These are phyloP conservation scores for Plasmodium knowlesi DNA, from an alignment of 169 alveolate species.

Conservation along the genomic window DNA sequence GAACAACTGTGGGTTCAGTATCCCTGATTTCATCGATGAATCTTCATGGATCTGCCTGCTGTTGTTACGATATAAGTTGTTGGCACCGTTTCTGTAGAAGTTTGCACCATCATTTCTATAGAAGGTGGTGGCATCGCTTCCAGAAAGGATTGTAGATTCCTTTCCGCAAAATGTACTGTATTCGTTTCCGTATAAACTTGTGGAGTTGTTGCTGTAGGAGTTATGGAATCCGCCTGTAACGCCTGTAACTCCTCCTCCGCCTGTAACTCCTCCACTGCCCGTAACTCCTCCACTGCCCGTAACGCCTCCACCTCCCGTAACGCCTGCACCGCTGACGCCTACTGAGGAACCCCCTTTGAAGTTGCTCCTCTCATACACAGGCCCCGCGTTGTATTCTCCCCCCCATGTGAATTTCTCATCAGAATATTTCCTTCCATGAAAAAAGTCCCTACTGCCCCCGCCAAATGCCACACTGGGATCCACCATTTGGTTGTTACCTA, in stretches of 20 bases:
- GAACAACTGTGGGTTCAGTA: background rate
- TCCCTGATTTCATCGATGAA: background rate
- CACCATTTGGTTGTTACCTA: background rate
- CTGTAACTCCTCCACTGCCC: no score
- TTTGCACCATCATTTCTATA: background rate
- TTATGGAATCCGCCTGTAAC: background rate
- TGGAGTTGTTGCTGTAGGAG: background rate
- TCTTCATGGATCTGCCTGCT: background rate
- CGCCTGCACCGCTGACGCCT: background rate
- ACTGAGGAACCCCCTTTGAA: background rate
- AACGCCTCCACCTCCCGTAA: no score
- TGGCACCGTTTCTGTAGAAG: background rate
- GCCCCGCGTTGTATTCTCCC: background rate
- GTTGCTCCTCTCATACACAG: background rate
- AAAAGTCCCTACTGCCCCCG: background rate
- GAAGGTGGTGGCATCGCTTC: background rate
- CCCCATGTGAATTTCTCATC: background rate
- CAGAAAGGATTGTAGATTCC: background rate
- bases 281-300: no score
- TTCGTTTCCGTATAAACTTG: background rate
- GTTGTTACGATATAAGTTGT: background rate
- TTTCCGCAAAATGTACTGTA: no score
- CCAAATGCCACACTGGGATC: background rate
- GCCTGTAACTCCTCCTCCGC: no score
- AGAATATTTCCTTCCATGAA: background rate